These are phyloP conservation scores for Ilyonectria sp. DNA, from an alignment of 2,329 filamentous ascomycete genomes.

Conservation along the genomic window DNA sequence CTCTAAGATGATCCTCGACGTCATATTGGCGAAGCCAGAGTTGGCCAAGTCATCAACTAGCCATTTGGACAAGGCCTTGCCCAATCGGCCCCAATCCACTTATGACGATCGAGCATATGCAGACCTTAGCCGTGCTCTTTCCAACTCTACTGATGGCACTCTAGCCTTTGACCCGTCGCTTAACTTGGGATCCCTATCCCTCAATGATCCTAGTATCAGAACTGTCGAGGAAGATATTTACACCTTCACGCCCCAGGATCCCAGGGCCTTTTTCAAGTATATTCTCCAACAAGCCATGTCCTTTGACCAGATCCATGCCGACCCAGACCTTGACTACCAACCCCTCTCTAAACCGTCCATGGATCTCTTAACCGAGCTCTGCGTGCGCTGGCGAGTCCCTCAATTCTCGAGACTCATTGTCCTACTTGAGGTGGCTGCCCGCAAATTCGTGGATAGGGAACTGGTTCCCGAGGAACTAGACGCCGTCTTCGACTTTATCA, in stretches of 20 bases:
- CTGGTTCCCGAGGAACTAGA: conserved; percentile 87
- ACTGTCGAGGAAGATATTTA: conserved; percentile 78
- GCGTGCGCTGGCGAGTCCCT: conserved; percentile 90
- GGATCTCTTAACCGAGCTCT: conserved; percentile 88
- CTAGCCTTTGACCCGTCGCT: conserved; percentile 76
- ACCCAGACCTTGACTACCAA: conserved; percentile 63
- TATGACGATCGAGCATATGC: conserved; percentile 68
- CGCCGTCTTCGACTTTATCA: conserved; percentile 85
- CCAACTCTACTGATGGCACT: conserved; percentile 59
- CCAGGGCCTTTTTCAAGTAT: conserved; percentile 86
- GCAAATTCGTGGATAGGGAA: conserved; percentile 89
- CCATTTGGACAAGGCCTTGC: conserved; percentile 71
- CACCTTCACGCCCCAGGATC: conserved; percentile 90
- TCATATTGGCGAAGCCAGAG: conserved; percentile 88
- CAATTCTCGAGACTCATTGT: conserved; percentile 84
- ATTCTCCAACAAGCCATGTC: conserved; percentile 84
- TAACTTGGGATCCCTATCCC: conserved; percentile 76
- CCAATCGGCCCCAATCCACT: conserved; percentile 62
- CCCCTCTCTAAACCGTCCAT: conserved; percentile 83
- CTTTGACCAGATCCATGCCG: conserved; percentile 72
- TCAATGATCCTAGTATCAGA: conserved; percentile 69
- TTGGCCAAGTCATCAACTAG: conserved; percentile 82
- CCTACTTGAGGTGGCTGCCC: conserved; percentile 86
- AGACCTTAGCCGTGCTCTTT: conserved; percentile 67
- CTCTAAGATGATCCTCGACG: conserved; percentile 93